Evolutionary conservation across 805 yeast species (phyloP), one percentile per base, ranked within the genome.

Genomic region (Tetrapisispora namnaoensis): DNA sequence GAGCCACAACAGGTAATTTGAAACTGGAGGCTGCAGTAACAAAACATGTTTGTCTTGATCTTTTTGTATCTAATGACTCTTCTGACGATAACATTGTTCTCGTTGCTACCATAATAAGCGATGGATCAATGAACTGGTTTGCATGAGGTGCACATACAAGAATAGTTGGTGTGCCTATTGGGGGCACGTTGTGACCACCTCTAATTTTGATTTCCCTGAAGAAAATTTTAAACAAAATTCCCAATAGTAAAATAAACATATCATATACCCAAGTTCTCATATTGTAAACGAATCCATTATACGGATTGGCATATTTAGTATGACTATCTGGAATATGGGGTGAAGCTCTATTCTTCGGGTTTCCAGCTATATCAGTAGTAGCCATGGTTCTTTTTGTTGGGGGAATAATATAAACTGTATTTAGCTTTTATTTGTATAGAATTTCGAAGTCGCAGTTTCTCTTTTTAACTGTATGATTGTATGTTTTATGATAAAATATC

Each of bases 131-230:
- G 62, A 90, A 90, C 68, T 89, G 96, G 66, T 88, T 88, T 8
- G 88, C 88, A 65, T 84, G 90, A 1, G 91, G 91, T 2, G 90
- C 90, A 39, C 83, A 87, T 36, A 84, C 90, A 57, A 83, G 77
- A 48, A 84, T 81, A n/a, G 83, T 78, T 0, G 90, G 83, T 18
- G 58, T 57, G 16, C 66, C 66, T 4, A 51, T 50, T 5, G 57
- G 55, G 3, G 66, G 69, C 16, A 63, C 50, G 41, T 63, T 59
- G 38, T 60, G 61, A 27, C 59, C 83, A 13, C 91, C 91, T 46
- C 89, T 71, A 1, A 86, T 78, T 47, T 85, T 71, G 42, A 84
- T 81, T 59, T 85, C 91, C 50, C 91, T 68, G 67, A 85, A 85
- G 66, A 85, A 85, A 7, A 69, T 70, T 44, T 68, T 59, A 49